Base-by-base conservation (phyloP, 768 basidiomycete genomes). In the Mycena olivaceomarginata region DNA sequence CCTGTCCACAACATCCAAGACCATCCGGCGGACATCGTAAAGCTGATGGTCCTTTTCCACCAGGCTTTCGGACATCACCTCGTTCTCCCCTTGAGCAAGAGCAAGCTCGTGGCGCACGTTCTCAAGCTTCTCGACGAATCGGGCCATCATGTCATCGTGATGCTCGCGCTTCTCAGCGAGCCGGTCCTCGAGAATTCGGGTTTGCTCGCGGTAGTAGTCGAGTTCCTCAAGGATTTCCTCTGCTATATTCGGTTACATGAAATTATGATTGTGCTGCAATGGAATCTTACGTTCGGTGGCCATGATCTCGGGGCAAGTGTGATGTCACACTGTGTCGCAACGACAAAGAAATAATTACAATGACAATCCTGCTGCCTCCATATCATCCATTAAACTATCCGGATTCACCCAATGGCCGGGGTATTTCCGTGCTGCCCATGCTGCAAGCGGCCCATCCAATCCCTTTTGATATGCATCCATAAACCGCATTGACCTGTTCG, bases 391-490 rank as follows among this genome's bases (percentile, higher is more conserved):
- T 2, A 62, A 7, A 4, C 60, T 40, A 12, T 62, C 60, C 13
- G 60, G 60, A 16, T 39, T 20, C 16, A 20, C 18, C 13, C 60
- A 13, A 62, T 62, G 60, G 2, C 60, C 60, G 6, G 31, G 12
- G 37, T 62, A 62, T 20, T 62, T 62, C 16, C 60, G 39, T 40
- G 56, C n/a, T 57, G 56, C 56, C 56, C 56, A 57, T 25, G 56
- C 56, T 22, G 56, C 56, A 10, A 22, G 56, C 5, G 56, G 56
- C 22, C 56, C 56, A 57, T 43, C 43, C 43, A 43, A 43, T 43
- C 43, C 43, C 43, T 43, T 43, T 12, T 43, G 43, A 43, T 43
- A 43, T 12, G 43, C 43, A 43, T 43, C 43, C 43, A 43, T 43
- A 43, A 43, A 43, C 43, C 43, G 43, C 43, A 43, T 43, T 43